Evolutionary conservation across 768 basidiomycete species (phyloP), one percentile per base, ranked within the genome.

Genomic region (Xerocomus potaroensis): DNA sequence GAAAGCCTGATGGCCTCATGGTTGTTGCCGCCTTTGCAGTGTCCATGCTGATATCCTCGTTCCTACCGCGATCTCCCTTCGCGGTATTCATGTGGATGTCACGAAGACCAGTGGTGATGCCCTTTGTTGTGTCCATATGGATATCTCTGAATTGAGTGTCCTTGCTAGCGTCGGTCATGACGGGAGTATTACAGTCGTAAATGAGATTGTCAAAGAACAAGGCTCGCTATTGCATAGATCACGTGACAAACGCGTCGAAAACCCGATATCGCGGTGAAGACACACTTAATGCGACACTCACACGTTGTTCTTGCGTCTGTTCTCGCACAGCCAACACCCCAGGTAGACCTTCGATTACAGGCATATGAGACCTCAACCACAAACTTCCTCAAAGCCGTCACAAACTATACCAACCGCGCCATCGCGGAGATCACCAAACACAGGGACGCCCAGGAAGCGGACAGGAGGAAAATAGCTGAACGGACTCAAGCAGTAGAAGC

Each of bases 61-160:
- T 64, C 40, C 72, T 52, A 15, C 74, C 69, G 49, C 51, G 41
- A 11, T 74, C 66, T 31, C 68, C 74, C 62, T 78, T 83, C 19
- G 83, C 81, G 1, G 84, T 86, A 24, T 71, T 67, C 84, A 87
- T 87, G 47, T 72, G 76, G 44, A 86, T 68, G 55, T 79, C 78
- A 35, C 70, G 69, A 38, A 72, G 62, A 45, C 72, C 61, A 5
- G 69, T 48, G 11, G 76, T 75, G 29, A 78, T 56, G 14, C 77
- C 81, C 62, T 81, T 88, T 23, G 87, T 80, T 1, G 91, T 89
- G 53, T 81, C 79, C 90, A 91, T 91, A 60, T 82, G 83, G 6
- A 87, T 70, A 61, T 91, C 87, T 45, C 65, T 71, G 55, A 69
- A 67, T 38, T 63, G 60, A 16, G 65, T 53, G 19, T 66, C 53